These are phyloP conservation scores for Podaxis sp. DNA, from an alignment of 768 basidiomycete genomes.

Conservation along the genomic window DNA sequence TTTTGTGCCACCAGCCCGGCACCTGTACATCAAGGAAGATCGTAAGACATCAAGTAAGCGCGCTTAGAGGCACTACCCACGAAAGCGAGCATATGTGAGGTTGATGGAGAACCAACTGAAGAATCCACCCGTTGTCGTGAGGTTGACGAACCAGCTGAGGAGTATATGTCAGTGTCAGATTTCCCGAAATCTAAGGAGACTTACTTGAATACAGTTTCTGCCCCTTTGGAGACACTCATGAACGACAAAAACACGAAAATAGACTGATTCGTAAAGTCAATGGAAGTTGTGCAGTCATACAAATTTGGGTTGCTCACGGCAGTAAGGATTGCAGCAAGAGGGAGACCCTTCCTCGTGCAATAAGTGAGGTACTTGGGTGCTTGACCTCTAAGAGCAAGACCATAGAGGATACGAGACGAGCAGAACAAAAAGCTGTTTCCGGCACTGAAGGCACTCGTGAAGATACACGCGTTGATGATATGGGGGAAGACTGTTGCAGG, in stretches of 20 bases:
- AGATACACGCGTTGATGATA: slow-evolving; percentile 71
- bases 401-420: slow-evolving; percentile 51
- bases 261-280: slow-evolving; percentile 24
- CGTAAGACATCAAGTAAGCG: not conserved
- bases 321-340: slow-evolving; percentile 38
- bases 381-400: slow-evolving; percentile 52
- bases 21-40: slow-evolving; percentile 31
- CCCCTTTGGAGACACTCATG: slow-evolving; percentile 61
- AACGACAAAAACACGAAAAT: slow-evolving; percentile 54
- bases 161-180: not conserved
- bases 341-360: slow-evolving; percentile 50
- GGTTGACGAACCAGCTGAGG: slow-evolving; percentile 64
- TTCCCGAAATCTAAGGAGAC: slow-evolving; percentile 12
- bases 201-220: slow-evolving; percentile 58
- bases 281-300: not conserved
- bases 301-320: slow-evolving; percentile 26
- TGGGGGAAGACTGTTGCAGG: slow-evolving; percentile 50
- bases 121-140: slow-evolving; percentile 70
- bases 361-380: slow-evolving; percentile 43
- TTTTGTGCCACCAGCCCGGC: slow-evolving; percentile 67
- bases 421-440: slow-evolving; percentile 67
- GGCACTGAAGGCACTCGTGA: slow-evolving; percentile 73
- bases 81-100: slow-evolving; percentile 71
- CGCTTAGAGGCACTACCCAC: slow-evolving; percentile 35
- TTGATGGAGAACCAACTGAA: slow-evolving; percentile 69